Base-by-base conservation (phyloP, 2,329 filamentous ascomycete genomes). In the Xylaria sp. region DNA sequence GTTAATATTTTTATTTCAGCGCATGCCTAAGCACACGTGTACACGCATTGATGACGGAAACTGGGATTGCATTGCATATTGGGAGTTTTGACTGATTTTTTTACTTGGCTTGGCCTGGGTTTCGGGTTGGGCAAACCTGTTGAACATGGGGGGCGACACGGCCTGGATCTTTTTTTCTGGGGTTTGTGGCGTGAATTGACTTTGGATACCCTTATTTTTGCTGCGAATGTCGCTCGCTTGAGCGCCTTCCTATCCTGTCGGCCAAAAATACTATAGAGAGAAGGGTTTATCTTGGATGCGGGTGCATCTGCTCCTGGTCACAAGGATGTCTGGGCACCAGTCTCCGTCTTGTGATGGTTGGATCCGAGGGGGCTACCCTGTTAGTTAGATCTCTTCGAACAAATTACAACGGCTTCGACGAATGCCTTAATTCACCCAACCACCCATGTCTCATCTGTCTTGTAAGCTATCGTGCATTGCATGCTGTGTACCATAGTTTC, bases 171-270 rank as follows among this genome's bases (percentile, higher is more conserved):
- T 27, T 36, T 39, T n/a, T 55, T 39, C n/a, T 39, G 61, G 65
- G 61, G 65, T 42, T 65, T 61, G 61, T 61, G 69, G 69, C 69
- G 66, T 60, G 61, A 63, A 61, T 69, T 69, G 64, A 69, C 61
- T 71, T 68, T 70, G 68, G 68, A 71, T 71, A 71, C 69, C 70
- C 70, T 45, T 27, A 27, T 27, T 27, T 27, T 62, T 71, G 68
- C 55, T 61, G 63, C 62, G 66, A 65, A 59, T 4, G 58, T 48
- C 60, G 68, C 61, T 65, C 60, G 24, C 56, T 69, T 65, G 68
- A 64, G 55, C 64, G 64, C 64, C 68, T 68, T 69, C 68, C 68
- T 69, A 68, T 68, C 68, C 45, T 58, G 65, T 68, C 53, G 24
- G 51, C 47, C 12, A 32, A 63, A 70, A 58, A 61, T 42, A 58